These are phyloP conservation scores for Euclidium syriacum DNA, from an alignment of 345 rosid species.

Conservation along the genomic window DNA sequence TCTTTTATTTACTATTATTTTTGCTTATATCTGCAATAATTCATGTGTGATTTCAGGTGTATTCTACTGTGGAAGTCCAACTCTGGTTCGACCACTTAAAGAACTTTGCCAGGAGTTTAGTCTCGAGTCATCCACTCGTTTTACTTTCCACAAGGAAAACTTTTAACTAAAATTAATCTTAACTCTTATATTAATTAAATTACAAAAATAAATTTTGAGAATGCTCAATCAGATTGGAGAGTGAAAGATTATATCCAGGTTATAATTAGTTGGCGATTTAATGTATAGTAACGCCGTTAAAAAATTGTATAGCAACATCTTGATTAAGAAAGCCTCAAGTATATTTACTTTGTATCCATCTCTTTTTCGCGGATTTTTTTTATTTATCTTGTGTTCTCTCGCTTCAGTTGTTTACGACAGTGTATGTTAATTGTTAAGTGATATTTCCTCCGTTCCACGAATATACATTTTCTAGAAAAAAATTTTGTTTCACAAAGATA, in stretches of 20 bases:
- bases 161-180: constrained; percentile 37
- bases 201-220: constrained; percentile 11
- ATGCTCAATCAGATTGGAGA: neutral
- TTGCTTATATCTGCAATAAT: neutral
- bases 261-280: constrained; percentile 17
- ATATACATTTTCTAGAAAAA: too few species aligned
- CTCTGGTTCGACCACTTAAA: constrained; percentile 59
- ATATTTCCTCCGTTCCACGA: too few species aligned
- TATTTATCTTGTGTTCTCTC: too few species aligned
- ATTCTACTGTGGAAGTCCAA: constrained; percentile 88
- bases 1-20: neutral
- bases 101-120: constrained; percentile 77
- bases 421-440: neutral
- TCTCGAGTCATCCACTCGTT: constrained; percentile 67
- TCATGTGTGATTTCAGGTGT: constrained; percentile 56
- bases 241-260: neutral
- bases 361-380: too few species aligned
- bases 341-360: too few species aligned
- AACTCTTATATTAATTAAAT: neutral
- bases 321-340: constrained; percentile 5
- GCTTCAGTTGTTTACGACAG: neutral
- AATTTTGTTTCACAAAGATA: too few species aligned
- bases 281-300: constrained; percentile 11
- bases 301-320: constrained; percentile 4
- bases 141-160: constrained; percentile 89